A percentile compares a stretch with the other conserved stretches of the same genome.
Conservation (phyloP, 495 filamentous ascomycete genomes). For the Penicillium coffeae region DNA sequence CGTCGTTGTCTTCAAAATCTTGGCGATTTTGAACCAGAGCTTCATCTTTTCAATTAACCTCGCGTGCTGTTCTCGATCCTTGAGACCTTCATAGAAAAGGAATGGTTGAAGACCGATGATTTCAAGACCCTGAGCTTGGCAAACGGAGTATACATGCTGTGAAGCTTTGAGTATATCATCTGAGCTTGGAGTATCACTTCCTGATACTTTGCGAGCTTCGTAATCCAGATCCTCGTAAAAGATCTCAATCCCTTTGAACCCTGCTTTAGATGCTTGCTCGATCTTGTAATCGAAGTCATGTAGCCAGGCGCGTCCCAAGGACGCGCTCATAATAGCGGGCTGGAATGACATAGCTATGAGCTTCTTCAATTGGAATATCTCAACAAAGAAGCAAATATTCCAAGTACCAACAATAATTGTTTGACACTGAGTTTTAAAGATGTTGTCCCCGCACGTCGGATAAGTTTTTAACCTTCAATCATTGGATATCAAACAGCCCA, state of each 20-base stretch:
- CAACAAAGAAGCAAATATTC: not conserved
- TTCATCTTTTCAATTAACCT: constrained; percentile 53
- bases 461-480: too few species aligned
- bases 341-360: not conserved
- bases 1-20: constrained; percentile 55
- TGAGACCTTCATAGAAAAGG: constrained; percentile 65
- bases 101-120: constrained; percentile 65
- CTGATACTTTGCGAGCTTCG: constrained; percentile 29
- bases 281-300: constrained; percentile 60
- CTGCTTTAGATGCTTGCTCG: constrained; percentile 53
- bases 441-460: too few species aligned
- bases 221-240: constrained; percentile 71
- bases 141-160: constrained; percentile 19
- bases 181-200: constrained; percentile 12
- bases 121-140: constrained; percentile 15
- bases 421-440: too few species aligned
- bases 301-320: constrained; percentile 58
- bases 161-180: constrained; percentile 55
- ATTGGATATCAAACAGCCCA: too few species aligned
- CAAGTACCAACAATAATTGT: not conserved
- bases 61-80: constrained; percentile 54
- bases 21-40: constrained; percentile 60
- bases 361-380: too few species aligned
- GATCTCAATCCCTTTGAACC: constrained; percentile 63
- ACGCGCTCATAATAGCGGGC: constrained; percentile 29